Conservation (phyloP, 805 yeast species). For the Myxozyma udenii region DNA sequence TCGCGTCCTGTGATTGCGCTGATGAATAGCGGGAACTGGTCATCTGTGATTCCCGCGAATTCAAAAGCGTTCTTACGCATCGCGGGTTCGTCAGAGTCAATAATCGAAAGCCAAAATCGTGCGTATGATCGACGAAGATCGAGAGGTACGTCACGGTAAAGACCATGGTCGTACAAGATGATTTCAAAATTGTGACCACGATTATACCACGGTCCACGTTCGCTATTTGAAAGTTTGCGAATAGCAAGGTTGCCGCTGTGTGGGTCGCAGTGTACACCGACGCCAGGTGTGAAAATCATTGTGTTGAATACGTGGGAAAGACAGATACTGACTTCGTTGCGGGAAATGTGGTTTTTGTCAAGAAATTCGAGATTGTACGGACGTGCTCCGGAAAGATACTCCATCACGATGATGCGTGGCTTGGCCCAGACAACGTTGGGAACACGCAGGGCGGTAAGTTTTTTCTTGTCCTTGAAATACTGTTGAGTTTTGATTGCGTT, state of each 20-base stretch:
- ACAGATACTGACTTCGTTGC: slow-evolving; percentile 78
- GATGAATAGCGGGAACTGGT: slow-evolving; percentile 75
- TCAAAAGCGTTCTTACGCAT: slow-evolving; percentile 73
- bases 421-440: slow-evolving; percentile 70
- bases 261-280: slow-evolving; percentile 94
- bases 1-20: slow-evolving; percentile 96
- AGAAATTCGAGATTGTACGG: slow-evolving; percentile 72
- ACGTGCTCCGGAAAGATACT: slow-evolving; percentile 64
- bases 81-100: slow-evolving; percentile 61
- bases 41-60: slow-evolving; percentile 75
- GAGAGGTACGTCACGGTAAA: slow-evolving; percentile 79
- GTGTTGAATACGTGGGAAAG: slow-evolving; percentile 86
- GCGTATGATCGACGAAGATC: slow-evolving; percentile 79
- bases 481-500: slow-evolving; percentile 70
- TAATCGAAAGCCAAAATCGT: slow-evolving; percentile 84
- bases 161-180: slow-evolving; percentile 88
- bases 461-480: slow-evolving; percentile 56
- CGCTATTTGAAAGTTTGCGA: slow-evolving; percentile 41
- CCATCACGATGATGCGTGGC: slow-evolving; percentile 74
- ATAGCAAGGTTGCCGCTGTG: slow-evolving; percentile 97
- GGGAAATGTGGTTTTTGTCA: slow-evolving; percentile 59
- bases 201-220: slow-evolving; percentile 29
- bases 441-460: slow-evolving; percentile 69
- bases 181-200: slow-evolving; percentile 80
- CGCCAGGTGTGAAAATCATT: slow-evolving; percentile 93